Base-by-base conservation (phyloP, 2,329 filamentous ascomycete genomes). In the Penicillium sp. region DNA sequence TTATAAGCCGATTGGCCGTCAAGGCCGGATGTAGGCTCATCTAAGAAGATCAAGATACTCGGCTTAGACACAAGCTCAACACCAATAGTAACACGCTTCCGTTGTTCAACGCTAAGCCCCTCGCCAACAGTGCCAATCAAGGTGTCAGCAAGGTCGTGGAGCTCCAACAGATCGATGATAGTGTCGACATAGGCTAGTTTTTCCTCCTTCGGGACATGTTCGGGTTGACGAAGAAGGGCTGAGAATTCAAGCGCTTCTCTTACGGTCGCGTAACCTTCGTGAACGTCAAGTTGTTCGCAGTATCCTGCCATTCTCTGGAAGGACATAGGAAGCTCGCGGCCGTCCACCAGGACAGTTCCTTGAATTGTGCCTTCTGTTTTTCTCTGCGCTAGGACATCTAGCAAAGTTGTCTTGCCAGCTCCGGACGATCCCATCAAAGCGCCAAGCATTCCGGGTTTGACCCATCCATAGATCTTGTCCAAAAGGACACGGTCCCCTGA, bases 341-440 rank as follows among this genome's bases (percentile, higher is more conserved):
- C 87, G 61, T 90, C 87, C 2, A 90, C 86, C 31, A 88, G 75
- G 76, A 90, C 86, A 27, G 86, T 82, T 4, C 88, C 88, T 5
- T 76, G 72, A 8, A 88, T 81, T 10, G 87, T 81, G 51, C 87
- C 86, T 33, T 80, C 79, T 4, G 78, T 86, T 68, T 91, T 87
- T 1, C 90, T 83, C 64, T 91, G 89, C 0, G 89, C 87, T 3
- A 89, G 75, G 0, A 89, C 90, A 70, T 93, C 90, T 5, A 95
- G 78, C 0, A 95, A 78, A 0, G 90, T 93, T 0, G 75, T 78
- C 73, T 95, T 95, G 3, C 90, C 90, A 5, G 90, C 90, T 29
- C 89, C 89, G 1, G 85, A 90, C 1, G 88, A 88, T 26, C 91
- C 90, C 80, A 93, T 90, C 1, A 95, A 78, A 0, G 90, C 90